Evolutionary conservation across 495 filamentous ascomycete species (phyloP).

Genomic region (Xylaria palmicola): DNA sequence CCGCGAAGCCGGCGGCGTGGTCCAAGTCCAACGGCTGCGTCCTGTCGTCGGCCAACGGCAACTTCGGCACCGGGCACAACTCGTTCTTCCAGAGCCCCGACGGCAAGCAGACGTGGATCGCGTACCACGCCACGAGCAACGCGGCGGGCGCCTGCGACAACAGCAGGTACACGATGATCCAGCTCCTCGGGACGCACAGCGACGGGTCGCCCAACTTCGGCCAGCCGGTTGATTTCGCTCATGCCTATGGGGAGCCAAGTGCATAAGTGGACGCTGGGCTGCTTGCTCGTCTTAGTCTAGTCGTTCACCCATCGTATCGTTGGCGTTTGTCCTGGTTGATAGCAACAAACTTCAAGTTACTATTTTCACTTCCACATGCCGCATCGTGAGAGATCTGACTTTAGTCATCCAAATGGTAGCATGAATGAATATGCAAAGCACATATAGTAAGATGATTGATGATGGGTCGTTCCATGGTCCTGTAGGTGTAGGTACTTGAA

Average conservation of each 20-base stretch:
- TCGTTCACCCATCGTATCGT: too few species aligned
- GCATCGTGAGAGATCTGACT: too few species aligned
- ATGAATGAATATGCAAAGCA: too few species aligned
- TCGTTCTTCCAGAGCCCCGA: conserved; percentile 51
- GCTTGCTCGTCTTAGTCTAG: too few species aligned
- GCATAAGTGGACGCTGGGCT: background rate
- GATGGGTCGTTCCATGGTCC: too few species aligned
- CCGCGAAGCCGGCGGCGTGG: conserved; percentile 41
- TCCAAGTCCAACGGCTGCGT: conserved; percentile 38
- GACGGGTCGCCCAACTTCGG: conserved; percentile 52
- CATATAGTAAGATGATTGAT: too few species aligned
- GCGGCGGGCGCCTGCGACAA: conserved; percentile 44
- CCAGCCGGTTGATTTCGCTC: conserved; percentile 22
- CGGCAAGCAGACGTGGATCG: conserved; percentile 47
- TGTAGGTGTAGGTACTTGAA: too few species aligned
- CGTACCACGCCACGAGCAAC: conserved; percentile 50
- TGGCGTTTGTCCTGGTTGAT: too few species aligned
- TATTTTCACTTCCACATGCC: too few species aligned
- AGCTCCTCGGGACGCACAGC: conserved; percentile 44
- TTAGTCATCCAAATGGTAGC: background rate
- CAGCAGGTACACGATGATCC: conserved; percentile 50
- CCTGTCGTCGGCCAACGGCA: conserved; percentile 43
- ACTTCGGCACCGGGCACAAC: conserved; percentile 57
- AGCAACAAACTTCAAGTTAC: too few species aligned
- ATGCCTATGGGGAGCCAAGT: conserved; percentile 16